Percentiles rank a stretch among this genome's conserved stretches.
Conservation (phyloP, 2,329 filamentous ascomycete genomes). For the Atkinsonella texensis region DNA sequence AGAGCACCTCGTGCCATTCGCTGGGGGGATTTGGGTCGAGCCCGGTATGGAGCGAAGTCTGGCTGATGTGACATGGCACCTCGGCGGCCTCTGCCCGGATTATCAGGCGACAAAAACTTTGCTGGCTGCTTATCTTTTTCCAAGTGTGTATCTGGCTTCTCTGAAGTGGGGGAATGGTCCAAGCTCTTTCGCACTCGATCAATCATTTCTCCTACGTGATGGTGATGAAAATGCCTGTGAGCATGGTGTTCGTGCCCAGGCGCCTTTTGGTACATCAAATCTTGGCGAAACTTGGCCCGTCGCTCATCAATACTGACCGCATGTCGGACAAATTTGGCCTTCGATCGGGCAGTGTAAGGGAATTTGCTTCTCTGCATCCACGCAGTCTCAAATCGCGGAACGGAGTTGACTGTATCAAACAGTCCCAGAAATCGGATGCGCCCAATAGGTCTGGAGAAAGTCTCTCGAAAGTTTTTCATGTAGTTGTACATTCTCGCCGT, state of each 20-base stretch:
- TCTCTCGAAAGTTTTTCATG: slow-evolving; percentile 71
- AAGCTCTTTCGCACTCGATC: slow-evolving; percentile 10
- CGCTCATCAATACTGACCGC: slow-evolving; percentile 61
- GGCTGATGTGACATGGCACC: slow-evolving; percentile 2
- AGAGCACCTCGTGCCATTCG: slow-evolving; percentile 9
- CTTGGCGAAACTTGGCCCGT: slow-evolving; percentile 59
- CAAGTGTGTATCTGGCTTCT: background rate
- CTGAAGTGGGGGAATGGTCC: slow-evolving; percentile 1
- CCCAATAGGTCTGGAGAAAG: slow-evolving; percentile 63
- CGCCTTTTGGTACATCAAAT: slow-evolving; percentile 46
- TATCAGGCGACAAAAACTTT: slow-evolving; percentile 9
- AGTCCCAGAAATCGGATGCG: slow-evolving; percentile 66
- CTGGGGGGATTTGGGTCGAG: slow-evolving; percentile 26
- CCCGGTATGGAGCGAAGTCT: slow-evolving; percentile 28
- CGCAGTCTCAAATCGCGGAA: slow-evolving; percentile 61
- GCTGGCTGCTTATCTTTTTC: slow-evolving; percentile 1
- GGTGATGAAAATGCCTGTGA: slow-evolving; percentile 11
- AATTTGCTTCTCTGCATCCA: slow-evolving; percentile 75
- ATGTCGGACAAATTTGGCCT: slow-evolving; percentile 51
- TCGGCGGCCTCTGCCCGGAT: slow-evolving; percentile 9
- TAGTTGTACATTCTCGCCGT: slow-evolving; percentile 53
- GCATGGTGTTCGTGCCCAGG: slow-evolving; percentile 10
- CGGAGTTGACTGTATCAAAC: slow-evolving; percentile 74
- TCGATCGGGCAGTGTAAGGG: slow-evolving; percentile 50
- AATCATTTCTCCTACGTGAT: slow-evolving; percentile 11